phyloP scores from a whole-genome alignment of 2,329 filamentous ascomycete genomes.

The Exophiala sp. region DNA sequence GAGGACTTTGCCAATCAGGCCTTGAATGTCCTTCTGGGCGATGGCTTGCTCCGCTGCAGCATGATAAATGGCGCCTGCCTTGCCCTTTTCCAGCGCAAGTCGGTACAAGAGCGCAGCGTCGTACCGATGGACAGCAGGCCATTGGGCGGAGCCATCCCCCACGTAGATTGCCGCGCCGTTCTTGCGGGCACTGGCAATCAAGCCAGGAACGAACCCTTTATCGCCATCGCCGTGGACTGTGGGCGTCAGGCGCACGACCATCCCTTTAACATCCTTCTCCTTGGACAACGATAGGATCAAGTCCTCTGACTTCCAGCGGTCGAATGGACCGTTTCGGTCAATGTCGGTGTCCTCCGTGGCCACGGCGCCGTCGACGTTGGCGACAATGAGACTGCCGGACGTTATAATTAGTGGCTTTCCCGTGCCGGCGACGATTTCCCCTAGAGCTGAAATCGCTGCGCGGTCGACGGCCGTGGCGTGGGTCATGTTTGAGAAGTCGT shows the following conservation, averaged over 20 bases:
- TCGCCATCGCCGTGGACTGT: slow-evolving; percentile 38
- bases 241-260: slow-evolving; percentile 40
- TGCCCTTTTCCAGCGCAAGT: slow-evolving; percentile 39
- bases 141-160: slow-evolving; percentile 36
- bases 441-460: slow-evolving; percentile 38
- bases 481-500: slow-evolving; percentile 39
- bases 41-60: slow-evolving; percentile 38
- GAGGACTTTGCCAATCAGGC: slow-evolving; percentile 35
- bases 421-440: slow-evolving; percentile 32
- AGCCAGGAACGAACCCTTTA: slow-evolving; percentile 31
- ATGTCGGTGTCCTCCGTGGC: slow-evolving; percentile 33
- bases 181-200: slow-evolving; percentile 31
- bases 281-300: slow-evolving; percentile 28
- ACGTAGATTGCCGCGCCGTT: slow-evolving; percentile 36
- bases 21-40: slow-evolving; percentile 36
- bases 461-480: slow-evolving; percentile 32
- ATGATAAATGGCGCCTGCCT: slow-evolving; percentile 37
- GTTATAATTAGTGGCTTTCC: slow-evolving; percentile 38
- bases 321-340: slow-evolving; percentile 13
- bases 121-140: slow-evolving; percentile 37
- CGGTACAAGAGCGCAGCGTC: slow-evolving; percentile 41
- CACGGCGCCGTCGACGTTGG: slow-evolving; percentile 24
- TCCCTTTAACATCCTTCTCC: slow-evolving; percentile 33
- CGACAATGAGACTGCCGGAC: slow-evolving; percentile 35
- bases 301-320: slow-evolving; percentile 28